phyloP scores from a whole-genome alignment of 2,329 filamentous ascomycete genomes.

The Scedosporium apiospermum region DNA sequence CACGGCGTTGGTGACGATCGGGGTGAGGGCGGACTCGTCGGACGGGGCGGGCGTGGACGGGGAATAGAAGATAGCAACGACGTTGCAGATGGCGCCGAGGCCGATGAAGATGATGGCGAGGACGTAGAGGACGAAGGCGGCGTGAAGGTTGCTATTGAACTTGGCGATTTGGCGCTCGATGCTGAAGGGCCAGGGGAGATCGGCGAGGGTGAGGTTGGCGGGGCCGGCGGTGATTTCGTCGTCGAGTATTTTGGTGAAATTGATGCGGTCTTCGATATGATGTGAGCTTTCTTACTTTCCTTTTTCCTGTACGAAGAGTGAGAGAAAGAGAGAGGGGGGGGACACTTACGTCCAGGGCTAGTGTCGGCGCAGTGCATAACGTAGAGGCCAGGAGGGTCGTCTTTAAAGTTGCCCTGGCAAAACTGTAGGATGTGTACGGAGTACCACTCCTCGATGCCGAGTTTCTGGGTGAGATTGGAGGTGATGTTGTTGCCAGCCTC shows the following conservation, averaged over 20 bases:
- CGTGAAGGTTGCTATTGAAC: slow-evolving; percentile 41
- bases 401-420: slow-evolving; percentile 36
- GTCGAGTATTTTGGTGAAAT: slow-evolving; percentile 37
- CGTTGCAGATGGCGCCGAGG: slow-evolving; percentile 29
- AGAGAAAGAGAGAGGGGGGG: background rate
- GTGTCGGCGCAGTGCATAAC: slow-evolving; percentile 34
- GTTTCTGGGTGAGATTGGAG: slow-evolving; percentile 28
- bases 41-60: slow-evolving; percentile 13
- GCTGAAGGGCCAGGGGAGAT: slow-evolving; percentile 33
- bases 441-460: slow-evolving; percentile 42
- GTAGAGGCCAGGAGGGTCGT: slow-evolving; percentile 30
- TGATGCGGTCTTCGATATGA: slow-evolving; percentile 23
- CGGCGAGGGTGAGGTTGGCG: slow-evolving; percentile 31
- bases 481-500: slow-evolving; percentile 28
- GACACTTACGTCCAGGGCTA: slow-evolving; percentile 4
- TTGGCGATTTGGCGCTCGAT: slow-evolving; percentile 37
- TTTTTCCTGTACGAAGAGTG: background rate
- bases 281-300: background rate
- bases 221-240: slow-evolving; percentile 34
- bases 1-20: slow-evolving; percentile 24
- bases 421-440: slow-evolving; percentile 38
- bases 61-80: slow-evolving; percentile 25
- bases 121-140: slow-evolving; percentile 38
- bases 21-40: too few relatives aligned
- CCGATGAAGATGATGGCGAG: slow-evolving; percentile 31